Evolutionary conservation across 148 eudicot species (phyloP), one percentile per base, ranked within the genome.

Genomic region (Rhododendron kiyosumense): DNA sequence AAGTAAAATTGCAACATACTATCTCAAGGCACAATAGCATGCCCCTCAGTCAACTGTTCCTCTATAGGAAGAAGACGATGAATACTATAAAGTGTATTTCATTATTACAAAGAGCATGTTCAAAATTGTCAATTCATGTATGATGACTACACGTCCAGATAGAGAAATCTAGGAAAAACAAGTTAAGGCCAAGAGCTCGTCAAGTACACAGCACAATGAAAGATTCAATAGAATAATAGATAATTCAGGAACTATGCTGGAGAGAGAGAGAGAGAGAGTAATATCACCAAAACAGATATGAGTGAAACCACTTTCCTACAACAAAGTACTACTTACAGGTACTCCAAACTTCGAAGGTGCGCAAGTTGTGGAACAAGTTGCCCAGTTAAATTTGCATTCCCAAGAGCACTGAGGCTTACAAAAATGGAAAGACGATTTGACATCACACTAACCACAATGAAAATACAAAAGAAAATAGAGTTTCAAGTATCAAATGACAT

Each of bases 301-400:
- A 63, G 34, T 63, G 49, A 82, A 63, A 61, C 69, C 36, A 78
- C 3, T 67, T 67, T 43, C 15, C 28, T 4, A 32, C 71, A 52
- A 34, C 76, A 45, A 54, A 83, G 61, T 52, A 20, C 69, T 54
- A 91, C 98, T 92, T 94, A 96, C 98, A 96, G 81, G 88, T 92
- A 93, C 79, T 96, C 94, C 88, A 96, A 93, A 83, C 85, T 93
- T 45, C 83, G 52, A 86, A 96, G 98, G 85, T 87, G 90, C 82
- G 98, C 98, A 86, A 96, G 98, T 88, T 88, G 90, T 38, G 94
- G 18, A 93, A 92, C 98, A 85, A 96, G 93, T 86, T 85, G 78
- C 46, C 98, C 98, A 36, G 98, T 89, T 85, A 96, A 89, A 89
- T 92, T 91, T n/a, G 96, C 96, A 88, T 91, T 93, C 61, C 98